These are phyloP conservation scores for Colletotrichum lupini DNA, from an alignment of 2,329 filamentous ascomycete species.

Conservation along the genomic window DNA sequence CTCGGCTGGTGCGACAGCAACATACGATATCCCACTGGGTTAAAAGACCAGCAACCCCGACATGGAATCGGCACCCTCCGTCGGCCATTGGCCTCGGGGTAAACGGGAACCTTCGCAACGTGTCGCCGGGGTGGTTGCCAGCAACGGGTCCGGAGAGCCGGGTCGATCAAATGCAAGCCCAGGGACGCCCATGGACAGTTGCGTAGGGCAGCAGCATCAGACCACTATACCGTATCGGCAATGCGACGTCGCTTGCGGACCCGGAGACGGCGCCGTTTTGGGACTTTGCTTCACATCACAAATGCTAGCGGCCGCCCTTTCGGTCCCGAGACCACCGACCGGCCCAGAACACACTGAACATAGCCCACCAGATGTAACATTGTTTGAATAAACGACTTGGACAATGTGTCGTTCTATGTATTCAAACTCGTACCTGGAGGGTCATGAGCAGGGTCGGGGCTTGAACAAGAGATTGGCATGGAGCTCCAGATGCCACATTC, in stretches of 20 bases:
- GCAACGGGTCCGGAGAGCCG: constrained; percentile 17
- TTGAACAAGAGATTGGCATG: background rate
- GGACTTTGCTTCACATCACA: background rate
- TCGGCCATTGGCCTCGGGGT: constrained; percentile 11
- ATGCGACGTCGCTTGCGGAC: constrained; percentile 9
- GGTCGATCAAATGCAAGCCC: constrained; percentile 25
- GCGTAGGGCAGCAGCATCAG: constrained; percentile 15
- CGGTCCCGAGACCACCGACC: constrained; percentile 29
- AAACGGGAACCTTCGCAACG: constrained; percentile 8
- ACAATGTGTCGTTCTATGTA: background rate
- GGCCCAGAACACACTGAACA: background rate
- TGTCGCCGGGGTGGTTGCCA: background rate
- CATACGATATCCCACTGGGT: constrained; percentile 17
- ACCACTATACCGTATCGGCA: constrained; percentile 22
- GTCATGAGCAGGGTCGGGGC: constrained; percentile 2
- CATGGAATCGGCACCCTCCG: background rate
- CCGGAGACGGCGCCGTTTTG: constrained; percentile 26
- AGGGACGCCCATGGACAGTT: constrained; percentile 26
- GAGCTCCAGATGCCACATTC: background rate
- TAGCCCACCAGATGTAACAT: background rate
- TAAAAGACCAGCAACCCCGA: background rate
- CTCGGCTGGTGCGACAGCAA: constrained; percentile 4
- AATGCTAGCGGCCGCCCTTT: background rate
- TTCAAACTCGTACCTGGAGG: background rate
- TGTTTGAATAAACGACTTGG: background rate